Conservation (phyloP, 768 basidiomycete species). For the Phlegmacium glaucopus region DNA sequence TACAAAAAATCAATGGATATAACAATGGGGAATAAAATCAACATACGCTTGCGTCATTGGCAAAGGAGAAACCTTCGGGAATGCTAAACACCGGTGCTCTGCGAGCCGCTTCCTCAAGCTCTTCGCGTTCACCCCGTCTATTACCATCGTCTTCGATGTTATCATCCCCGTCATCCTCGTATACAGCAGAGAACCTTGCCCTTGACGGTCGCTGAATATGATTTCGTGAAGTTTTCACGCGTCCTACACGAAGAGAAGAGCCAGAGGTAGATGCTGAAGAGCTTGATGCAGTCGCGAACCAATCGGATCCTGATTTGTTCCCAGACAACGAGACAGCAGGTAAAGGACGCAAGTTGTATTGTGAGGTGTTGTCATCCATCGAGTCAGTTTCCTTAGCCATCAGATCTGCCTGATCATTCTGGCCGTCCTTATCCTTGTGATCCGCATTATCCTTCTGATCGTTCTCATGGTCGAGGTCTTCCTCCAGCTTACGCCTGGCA, state of each 20-base stretch:
- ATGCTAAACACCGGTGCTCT: slow-evolving; percentile 56
- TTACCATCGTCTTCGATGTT: slow-evolving; percentile 39
- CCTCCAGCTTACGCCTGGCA: slow-evolving; percentile 58
- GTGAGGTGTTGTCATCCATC: too few relatives aligned
- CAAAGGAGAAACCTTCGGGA: slow-evolving; percentile 64
- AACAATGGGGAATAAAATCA: slow-evolving; percentile 2
- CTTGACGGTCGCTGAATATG: slow-evolving; percentile 55
- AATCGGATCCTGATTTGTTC: slow-evolving; percentile 21
- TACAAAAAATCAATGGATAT: slow-evolving; percentile 23
- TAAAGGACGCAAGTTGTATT: too few relatives aligned
- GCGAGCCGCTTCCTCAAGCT: slow-evolving; percentile 53
- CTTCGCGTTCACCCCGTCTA: slow-evolving; percentile 39
- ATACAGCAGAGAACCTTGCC: slow-evolving; percentile 66
- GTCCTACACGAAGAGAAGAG: slow-evolving; percentile 67
- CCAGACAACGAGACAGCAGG: slow-evolving; percentile 17
- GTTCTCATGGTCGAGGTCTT: slow-evolving; percentile 29
- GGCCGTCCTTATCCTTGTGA: slow-evolving; percentile 1
- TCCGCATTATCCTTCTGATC: slow-evolving; percentile 10
- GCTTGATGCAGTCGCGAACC: slow-evolving; percentile 28
- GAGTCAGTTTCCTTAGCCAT: background rate
- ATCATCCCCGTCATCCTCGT: slow-evolving; percentile 47
- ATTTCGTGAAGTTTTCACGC: slow-evolving; percentile 50
- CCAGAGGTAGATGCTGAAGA: slow-evolving; percentile 24
- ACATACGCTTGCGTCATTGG: slow-evolving; percentile 34
- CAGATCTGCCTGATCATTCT: slow-evolving; percentile 14